A percentile compares a stretch with the other conserved stretches of the same genome.
Conservation (phyloP, 2,329 filamentous ascomycete species). For the Trichoderma atroviride region DNA sequence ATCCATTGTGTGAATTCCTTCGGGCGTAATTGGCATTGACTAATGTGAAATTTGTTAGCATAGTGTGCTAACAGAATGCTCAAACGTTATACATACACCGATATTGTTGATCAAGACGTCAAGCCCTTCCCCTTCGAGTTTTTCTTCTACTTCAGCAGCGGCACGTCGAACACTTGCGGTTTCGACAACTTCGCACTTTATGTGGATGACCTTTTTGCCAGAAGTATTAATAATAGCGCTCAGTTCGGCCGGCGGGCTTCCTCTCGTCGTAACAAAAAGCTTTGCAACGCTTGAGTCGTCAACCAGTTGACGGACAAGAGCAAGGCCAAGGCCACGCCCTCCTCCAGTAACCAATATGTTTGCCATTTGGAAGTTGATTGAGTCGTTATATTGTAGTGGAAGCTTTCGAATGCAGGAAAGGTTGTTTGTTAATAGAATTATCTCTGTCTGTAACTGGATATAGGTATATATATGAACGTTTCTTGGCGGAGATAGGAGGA, state of each 20-base stretch:
- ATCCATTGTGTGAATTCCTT: background rate
- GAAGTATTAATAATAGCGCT: background rate
- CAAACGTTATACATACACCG: background rate
- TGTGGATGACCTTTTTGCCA: background rate
- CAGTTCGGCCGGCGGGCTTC: background rate
- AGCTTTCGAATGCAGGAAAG: background rate
- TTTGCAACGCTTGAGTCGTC: background rate
- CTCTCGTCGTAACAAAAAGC: conserved; percentile 1
- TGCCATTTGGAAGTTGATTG: background rate
- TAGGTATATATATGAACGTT: background rate
- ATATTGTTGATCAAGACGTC: conserved; percentile 7
- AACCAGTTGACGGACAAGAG: background rate
- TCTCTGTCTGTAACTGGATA: background rate
- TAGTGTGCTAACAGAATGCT: background rate
- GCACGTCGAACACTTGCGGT: background rate
- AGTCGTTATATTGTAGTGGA: background rate
- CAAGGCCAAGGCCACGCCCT: background rate
- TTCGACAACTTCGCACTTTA: background rate
- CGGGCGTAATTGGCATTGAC: background rate
- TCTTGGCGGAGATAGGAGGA: background rate
- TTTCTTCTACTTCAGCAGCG: background rate
- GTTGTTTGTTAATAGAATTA: background rate
- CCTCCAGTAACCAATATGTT: background rate
- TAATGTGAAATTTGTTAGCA: background rate
- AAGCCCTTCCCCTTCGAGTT: background rate